Base-by-base conservation (phyloP, 2,329 filamentous ascomycete species). In the Cordyceps fumosorosea region DNA sequence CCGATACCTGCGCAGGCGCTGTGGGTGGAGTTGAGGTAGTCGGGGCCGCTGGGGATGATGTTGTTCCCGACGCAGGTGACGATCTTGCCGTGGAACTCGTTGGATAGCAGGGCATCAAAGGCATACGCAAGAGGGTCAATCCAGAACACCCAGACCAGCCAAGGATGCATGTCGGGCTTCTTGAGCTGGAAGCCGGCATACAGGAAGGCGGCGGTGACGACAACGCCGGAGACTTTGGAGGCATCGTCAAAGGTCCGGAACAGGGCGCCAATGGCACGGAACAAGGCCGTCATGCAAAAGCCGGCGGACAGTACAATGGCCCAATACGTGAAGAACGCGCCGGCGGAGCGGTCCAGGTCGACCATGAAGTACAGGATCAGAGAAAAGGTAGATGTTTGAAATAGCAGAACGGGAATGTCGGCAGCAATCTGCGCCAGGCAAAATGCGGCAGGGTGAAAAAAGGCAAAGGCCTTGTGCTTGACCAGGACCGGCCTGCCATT, bases 271-370 rank as follows among this genome's bases (percentile, higher is more conserved):
- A 85, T 72, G 10, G 79, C 75, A 55, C 84, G 75, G 72, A 86
- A 87, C 5, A 85, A 65, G 1, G 82, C 82, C 1, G 84, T 87
- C 76, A 87, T 84, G 40, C 76, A 79, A 69, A 87, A 81, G 0
- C 82, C 80, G 0, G 77, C 77, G 0, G 77, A 69, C 40, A 84
- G 74, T 0, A 86, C 67, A 11, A 85, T 59, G 22, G 83, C 63
- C 82, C 82, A 88, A 66, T 80, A 87, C 0, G 84, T 87, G 67
- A 89, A 87, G 74, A 88, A 93, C 1, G 87, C 86, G 0, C 88
- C 88, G 0, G 87, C 84, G n/a, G 85, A 84, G n/a, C 85, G 79
- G 1, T 81, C 82, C 1, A 93, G 76, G 5, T 85, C 85, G 16
- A 82, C 86, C 85, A 93, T 86, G 65, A 86, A 89, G 72, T 89